Evolutionary conservation across 768 basidiomycete species (phyloP), one percentile per base, ranked within the genome.

Genomic region (Phlegmacium glaucopus): DNA sequence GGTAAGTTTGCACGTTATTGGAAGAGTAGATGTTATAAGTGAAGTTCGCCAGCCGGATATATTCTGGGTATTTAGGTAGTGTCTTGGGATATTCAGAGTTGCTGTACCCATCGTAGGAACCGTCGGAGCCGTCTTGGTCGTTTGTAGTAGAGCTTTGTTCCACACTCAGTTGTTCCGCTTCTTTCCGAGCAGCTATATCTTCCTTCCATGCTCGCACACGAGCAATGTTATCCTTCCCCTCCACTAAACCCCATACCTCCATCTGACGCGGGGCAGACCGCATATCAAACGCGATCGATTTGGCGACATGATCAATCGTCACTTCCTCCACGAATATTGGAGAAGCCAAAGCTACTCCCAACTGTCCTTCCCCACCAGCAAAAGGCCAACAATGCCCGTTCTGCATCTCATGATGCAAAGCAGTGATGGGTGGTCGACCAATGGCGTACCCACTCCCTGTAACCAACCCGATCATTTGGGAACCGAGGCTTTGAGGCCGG

Each of bases 321-420:
- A 99, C 69, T 18, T 81, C 79, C 1, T 85, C 80, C 39, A 97
- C 78, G 43, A 74, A 72, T 16, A 90, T 77, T 9, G 91, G 92
- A 5, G 78, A 76, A 2, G 83, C 82, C 25, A 99, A 80, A 29
- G 75, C 72, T 26, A 99, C 83, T 4, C 91, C 95, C 9, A 98
- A 69, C 58, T 90, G 89, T 4, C 94, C 95, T 40, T 77, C 63
- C 13, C 73, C 58, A 0, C 94, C 94, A 5, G 69, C 70, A 69
- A 98, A 92, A 1, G 95, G 90, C 94, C 95, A 99, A 67, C 95
- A 99, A 47, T 85, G 78, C 3, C 96, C 95, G 28, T 82, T 82
- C 46, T 86, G 79, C 22, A 75, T 71, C 51, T 96, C 91, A 49
- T 90, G 85, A 58, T 95, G 87, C n/a, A 99, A 72, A 3, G 90